Evolutionary conservation across 1,284 basidiomycete species (phyloP), one percentile per base, ranked within the genome.

Genomic region (Polyporus tsugae): DNA sequence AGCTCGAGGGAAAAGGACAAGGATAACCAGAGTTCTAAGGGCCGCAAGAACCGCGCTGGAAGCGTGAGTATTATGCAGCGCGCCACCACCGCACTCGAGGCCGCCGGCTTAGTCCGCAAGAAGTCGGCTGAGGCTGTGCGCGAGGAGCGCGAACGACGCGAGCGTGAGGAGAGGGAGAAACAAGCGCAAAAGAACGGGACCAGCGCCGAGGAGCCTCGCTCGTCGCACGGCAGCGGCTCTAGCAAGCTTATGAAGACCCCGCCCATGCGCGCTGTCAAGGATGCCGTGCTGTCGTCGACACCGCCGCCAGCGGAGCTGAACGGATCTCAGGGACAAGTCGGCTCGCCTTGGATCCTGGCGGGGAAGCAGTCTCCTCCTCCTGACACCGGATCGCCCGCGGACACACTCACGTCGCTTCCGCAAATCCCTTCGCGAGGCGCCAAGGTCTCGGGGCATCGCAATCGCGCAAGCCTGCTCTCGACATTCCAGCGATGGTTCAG

Each of bases 41-140:
- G 84, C 17, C 84, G 84, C 64, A 96, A 95, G 76, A 82, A 79
- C 38, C 85, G 95, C 7, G 89, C 93, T 1, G 92, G 93, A 6
- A 96, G 95, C 66, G 92, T 97, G 65, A 96, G 92, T 76, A 97
- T 98, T 79, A 93, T 98, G 84, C 96, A 97, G 74, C 89, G 96
- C 6, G 96, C 95, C 0, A 96, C 95, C 0, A 96, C 95, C 0
- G 95, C 95, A 4, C 84, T 93, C 25, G 93, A 94, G 74, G 92
- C 91, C 6, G 91, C 91, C 6, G 92, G 92, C 1, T 81, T 95
- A 10, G 92, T 94, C 57, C 82, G 90, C 69, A 95, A 95, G 81
- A 95, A 92, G 80, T 93, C 91, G 2, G 80, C 86, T 0, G 94
- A 95, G 76, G 90, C 81, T 4, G 86, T 93, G 17, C 85, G 83